Evolutionary conservation across 768 basidiomycete species (phyloP).

Genomic region (Trametes elegans): DNA sequence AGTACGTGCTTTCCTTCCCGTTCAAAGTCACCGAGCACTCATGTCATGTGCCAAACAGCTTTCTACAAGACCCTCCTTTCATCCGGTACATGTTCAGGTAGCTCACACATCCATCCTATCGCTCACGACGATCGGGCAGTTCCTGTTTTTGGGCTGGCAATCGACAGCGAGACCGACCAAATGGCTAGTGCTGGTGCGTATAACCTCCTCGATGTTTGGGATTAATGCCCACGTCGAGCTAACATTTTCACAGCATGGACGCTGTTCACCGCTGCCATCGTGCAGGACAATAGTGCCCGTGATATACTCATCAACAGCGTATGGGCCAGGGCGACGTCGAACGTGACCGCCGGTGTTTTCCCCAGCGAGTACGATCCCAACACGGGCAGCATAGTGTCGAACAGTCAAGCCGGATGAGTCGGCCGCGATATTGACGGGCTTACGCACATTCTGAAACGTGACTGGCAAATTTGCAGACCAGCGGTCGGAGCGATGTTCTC

Average conservation of each 20-base stretch:
- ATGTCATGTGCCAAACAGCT: slow-evolving; percentile 3
- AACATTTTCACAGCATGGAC: slow-evolving; percentile 12
- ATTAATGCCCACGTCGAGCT: neutral
- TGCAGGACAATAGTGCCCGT: slow-evolving; percentile 11
- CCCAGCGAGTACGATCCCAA: slow-evolving; percentile 1
- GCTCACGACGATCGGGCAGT: neutral
- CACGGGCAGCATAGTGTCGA: neutral
- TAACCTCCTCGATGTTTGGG: neutral
- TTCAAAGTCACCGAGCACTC: neutral
- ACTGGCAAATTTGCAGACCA: neutral
- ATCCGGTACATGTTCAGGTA: neutral
- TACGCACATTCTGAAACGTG: neutral
- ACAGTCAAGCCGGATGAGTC: slow-evolving; percentile 6
- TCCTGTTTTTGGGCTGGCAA: neutral
- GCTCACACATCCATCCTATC: neutral
- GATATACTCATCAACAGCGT: slow-evolving; percentile 5
- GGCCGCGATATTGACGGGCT: too few species aligned
- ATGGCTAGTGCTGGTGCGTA: neutral
- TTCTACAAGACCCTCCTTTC: neutral
- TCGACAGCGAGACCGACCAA: neutral
- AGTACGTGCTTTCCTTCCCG: neutral
- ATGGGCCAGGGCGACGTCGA: slow-evolving; percentile 1
- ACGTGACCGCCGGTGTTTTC: slow-evolving; percentile 5
- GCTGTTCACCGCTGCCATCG: slow-evolving; percentile 14
- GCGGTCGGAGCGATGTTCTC: slow-evolving; percentile 15